Conservation (phyloP, 371 early-diverging fungal species). For the Mortierella sp. region DNA sequence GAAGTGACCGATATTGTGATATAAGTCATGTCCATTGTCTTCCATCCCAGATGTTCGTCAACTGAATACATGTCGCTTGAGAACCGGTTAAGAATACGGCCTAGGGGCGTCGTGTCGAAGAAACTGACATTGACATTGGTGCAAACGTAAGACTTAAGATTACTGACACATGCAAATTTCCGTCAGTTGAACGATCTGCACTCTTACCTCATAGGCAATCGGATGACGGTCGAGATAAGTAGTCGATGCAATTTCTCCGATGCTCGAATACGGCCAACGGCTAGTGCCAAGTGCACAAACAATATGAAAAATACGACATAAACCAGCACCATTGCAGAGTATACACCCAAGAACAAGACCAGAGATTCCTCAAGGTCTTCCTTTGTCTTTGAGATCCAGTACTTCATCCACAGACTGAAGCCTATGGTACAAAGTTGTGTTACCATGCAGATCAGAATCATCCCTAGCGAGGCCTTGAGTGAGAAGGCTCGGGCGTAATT, state of each 20-base stretch:
- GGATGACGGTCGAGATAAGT: constrained; percentile 56
- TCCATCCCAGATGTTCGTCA: constrained; percentile 67
- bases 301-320: constrained; percentile 72
- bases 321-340: constrained; percentile 50
- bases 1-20: constrained; percentile 48
- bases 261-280: constrained; percentile 72
- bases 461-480: not conserved
- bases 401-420: constrained; percentile 73
- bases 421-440: constrained; percentile 20
- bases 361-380: constrained; percentile 29
- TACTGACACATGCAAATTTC: not conserved
- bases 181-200: not conserved
- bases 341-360: constrained; percentile 33
- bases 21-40: constrained; percentile 64
- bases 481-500: constrained; percentile 37
- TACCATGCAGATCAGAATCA: constrained; percentile 2
- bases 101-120: constrained; percentile 88
- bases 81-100: constrained; percentile 84
- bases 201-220: constrained; percentile 40
- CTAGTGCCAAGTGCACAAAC: constrained; percentile 82
- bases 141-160: not conserved
- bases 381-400: constrained; percentile 66
- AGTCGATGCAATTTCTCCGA: constrained; percentile 69
- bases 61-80: constrained; percentile 79
- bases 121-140: constrained; percentile 59